Evolutionary conservation across 148 eudicot genomes (phyloP), one percentile per base, ranked within the genome.

Genomic region (Rhododendron kiyosumense): DNA sequence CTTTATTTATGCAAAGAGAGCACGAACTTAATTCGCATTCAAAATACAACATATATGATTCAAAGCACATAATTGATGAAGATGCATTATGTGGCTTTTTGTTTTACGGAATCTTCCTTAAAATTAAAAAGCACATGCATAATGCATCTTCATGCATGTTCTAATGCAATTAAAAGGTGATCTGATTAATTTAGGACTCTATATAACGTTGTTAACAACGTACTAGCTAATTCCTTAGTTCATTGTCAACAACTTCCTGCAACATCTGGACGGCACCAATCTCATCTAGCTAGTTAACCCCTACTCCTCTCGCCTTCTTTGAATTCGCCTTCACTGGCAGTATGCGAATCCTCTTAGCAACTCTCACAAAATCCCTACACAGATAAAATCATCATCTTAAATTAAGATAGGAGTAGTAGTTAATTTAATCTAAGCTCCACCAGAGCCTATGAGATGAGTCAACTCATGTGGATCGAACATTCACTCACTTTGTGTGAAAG

Each of bases 341-440:
- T 84, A 95, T 92, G 84, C 98, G 92, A 84, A 94, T 93, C 91
- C 98, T 93, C 88, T 91, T 95, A 2, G 98, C 96, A 81, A 95
- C 96, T 88, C 95, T 89, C 38, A 94, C 96, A 85, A 95, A 95
- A 91, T 95, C 96, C 84, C 98, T 95, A 89, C 52, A 54, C 20
- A 43, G 14, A 77, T 24, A 49, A 49, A 49, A 15, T 52, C 18
- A 52, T 14, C 57, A 52, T 52, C 57, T 13, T 52, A 52, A 13
- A 52, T 41, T 41, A 41, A 41, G 43, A 5, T 41, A 41, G 1
- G 6, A 41, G 43, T 41, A 41, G 43, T 41, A 1, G 51, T 48
- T 48, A 48, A 48, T 48, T 11, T 48, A 10, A 48, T 51, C 15
- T 49, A 49, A 49, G 54, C 43, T 41, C 17, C 54, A 49, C 54